Base-by-base conservation (phyloP, 2,329 filamentous ascomycete species). In the Fusarium palustre region DNA sequence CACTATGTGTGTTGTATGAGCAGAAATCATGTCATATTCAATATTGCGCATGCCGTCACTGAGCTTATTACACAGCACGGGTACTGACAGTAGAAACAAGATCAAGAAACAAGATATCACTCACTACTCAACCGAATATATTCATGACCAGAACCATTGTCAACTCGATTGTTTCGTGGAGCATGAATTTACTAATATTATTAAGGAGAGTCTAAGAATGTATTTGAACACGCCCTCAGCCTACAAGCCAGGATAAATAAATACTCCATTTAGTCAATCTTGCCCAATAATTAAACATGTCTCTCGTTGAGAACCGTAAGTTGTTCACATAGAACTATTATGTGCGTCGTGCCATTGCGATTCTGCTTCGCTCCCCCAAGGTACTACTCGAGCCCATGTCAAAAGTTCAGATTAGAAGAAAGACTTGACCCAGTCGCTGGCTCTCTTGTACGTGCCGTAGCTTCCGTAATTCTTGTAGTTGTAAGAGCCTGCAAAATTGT, bases 281-380 rank as follows among this genome's bases (percentile, higher is more conserved):
- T 42, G 22, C n/a, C 24, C 39, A 55, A 31, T 12, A 18, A 55
- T 55, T 34, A 39, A 42, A 20, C 16, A 54, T 49, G 31, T 70
- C 66, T 70, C 67, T 70, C 58, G 66, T 55, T 68, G 59, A 70
- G 64, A 61, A 46, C 57, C 63, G 63, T 58, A 41, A 60, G 39
- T 70, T 45, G 64, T 68, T 70, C 64, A 55, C 36, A 47, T 41
- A 49, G 67, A 68, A 70, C 67, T 36, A 45, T 55, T n/a, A 22
- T 53, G 34, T 52, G 66, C 45, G 48, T 69, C 20, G 45, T 42
- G 45, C 56, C 20, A 43, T 45, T 11, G 7, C 18, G 22, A 28
- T 68, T 53, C 20, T 50, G 30, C 55, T 42, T 25, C 25, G 36
- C 28, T 55, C 45, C n/a, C 22, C 36, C 36, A 34, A 10, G 12